A percentile compares a stretch with the other conserved stretches of the same genome.
Conservation (phyloP, 371 early-diverging fungal species). For the Mortierella sp. region DNA sequence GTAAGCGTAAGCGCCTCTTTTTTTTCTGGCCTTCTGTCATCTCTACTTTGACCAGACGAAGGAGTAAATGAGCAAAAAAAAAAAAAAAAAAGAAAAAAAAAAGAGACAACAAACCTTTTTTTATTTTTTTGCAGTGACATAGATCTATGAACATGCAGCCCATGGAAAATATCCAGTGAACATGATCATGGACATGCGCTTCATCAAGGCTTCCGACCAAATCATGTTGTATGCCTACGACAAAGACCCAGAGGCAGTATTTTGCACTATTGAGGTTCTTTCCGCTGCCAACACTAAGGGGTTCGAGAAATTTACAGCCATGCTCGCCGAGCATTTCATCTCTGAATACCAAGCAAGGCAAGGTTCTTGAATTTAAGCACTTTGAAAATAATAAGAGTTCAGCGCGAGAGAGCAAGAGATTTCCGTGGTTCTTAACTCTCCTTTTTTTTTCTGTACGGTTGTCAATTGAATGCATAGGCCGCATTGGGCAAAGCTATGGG, state of each 20-base stretch:
- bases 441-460: not conserved
- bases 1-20: not conserved
- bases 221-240: slow-evolving; percentile 28
- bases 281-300: slow-evolving; percentile 14
- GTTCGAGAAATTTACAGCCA: slow-evolving; percentile 22
- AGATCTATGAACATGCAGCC: slow-evolving; percentile 25
- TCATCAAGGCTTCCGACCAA: slow-evolving; percentile 28
- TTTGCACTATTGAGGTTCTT: slow-evolving; percentile 32
- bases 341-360: slow-evolving; percentile 32
- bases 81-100: too few species aligned
- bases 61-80: too few species aligned
- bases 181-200: slow-evolving; percentile 30
- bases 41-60: too few species aligned
- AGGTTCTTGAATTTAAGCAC: not conserved
- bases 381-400: too few species aligned
- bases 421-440: too few species aligned
- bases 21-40: not conserved
- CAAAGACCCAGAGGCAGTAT: slow-evolving; percentile 37
- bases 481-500: slow-evolving; percentile 49
- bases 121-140: too few species aligned
- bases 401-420: too few species aligned
- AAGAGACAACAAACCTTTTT: too few species aligned
- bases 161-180: slow-evolving; percentile 26
- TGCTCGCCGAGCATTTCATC: slow-evolving; percentile 37
- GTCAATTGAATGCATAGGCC: slow-evolving; percentile 17